Evolutionary conservation across 257 asterid species (phyloP).

Genomic region (Nicotiana otophora): DNA sequence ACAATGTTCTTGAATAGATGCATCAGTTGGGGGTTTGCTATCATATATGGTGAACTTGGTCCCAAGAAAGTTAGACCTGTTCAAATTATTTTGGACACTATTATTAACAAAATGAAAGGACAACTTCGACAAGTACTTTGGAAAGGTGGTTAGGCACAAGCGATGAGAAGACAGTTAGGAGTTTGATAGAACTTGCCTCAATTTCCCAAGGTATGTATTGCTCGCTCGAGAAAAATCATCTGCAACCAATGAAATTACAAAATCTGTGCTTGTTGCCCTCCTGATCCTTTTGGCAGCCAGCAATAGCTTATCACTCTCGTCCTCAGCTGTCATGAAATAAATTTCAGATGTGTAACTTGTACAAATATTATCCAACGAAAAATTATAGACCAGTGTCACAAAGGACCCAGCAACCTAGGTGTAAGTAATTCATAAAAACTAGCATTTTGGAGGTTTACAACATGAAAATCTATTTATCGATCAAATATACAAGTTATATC

Average conservation of each 20-base stretch:
- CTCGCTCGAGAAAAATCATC: constrained; percentile 31
- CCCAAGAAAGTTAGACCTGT: constrained; percentile 30
- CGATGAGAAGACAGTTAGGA: background rate
- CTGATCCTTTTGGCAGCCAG: constrained; percentile 30
- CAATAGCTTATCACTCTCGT: constrained; percentile 20
- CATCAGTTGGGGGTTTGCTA: constrained; percentile 14
- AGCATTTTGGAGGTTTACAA: background rate
- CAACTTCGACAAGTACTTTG: background rate
- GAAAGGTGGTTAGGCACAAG: background rate
- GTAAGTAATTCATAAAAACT: background rate
- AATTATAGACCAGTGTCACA: background rate
- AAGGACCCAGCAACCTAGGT: background rate
- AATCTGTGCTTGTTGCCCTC: constrained; percentile 24
- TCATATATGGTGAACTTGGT: constrained; percentile 27
- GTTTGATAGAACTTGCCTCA: constrained; percentile 13
- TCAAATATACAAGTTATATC: background rate
- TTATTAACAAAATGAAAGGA: background rate
- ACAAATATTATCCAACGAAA: background rate
- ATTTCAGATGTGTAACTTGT: background rate
- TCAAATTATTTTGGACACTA: background rate
- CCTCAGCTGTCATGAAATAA: constrained; percentile 13
- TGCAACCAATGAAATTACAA: constrained; percentile 25
- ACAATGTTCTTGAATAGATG: constrained; percentile 5
- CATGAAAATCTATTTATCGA: background rate
- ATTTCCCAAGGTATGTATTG: constrained; percentile 22